Conservation (phyloP, 352 stramenopile species). For the Vaucheria bursata region DNA sequence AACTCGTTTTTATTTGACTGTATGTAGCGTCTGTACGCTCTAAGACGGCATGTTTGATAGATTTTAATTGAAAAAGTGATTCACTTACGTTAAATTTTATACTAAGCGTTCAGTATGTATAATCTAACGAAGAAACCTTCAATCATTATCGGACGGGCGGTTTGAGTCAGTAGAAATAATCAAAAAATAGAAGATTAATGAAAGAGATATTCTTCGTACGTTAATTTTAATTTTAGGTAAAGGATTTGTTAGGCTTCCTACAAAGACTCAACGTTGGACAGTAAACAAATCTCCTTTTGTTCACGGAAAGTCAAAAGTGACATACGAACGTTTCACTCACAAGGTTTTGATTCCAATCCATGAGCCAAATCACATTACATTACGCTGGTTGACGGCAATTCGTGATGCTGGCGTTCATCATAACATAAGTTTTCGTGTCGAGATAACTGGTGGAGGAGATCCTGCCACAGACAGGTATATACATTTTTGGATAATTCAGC, state of each 20-base stretch:
- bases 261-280: background rate
- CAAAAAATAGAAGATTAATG: too few species aligned
- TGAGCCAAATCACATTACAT: background rate
- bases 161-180: too few species aligned
- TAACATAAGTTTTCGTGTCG: background rate
- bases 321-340: background rate
- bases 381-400: constrained; percentile 5
- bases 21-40: too few species aligned
- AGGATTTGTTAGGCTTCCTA: background rate
- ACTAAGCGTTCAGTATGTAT: too few species aligned
- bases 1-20: too few species aligned
- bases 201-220: too few species aligned
- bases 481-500: too few species aligned
- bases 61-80: too few species aligned
- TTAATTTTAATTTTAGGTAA: background rate
- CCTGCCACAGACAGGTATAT: background rate
- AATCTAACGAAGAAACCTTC: too few species aligned
- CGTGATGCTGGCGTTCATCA: background rate
- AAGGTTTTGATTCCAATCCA: background rate
- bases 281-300: background rate
- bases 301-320: background rate
- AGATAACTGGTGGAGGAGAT: background rate
- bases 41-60: too few species aligned
- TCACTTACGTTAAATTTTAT: too few species aligned
- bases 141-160: too few species aligned